Evolutionary conservation across 306 rosid genomes (phyloP).

Genomic region (Hippophae gyantsensis): DNA sequence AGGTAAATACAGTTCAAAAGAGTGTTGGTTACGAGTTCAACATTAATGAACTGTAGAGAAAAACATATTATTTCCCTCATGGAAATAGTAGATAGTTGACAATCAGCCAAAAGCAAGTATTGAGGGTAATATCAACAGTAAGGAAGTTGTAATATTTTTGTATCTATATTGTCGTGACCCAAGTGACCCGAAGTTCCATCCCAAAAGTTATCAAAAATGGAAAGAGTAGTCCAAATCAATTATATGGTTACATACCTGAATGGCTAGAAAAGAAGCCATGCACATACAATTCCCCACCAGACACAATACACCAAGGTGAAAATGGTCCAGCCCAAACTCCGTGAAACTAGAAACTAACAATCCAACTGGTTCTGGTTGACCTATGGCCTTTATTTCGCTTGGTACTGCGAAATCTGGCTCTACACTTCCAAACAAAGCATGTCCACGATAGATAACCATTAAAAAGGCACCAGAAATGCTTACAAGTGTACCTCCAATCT

Average conservation of each 20-base stretch:
- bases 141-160: background rate
- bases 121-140: background rate
- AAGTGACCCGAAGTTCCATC: no score
- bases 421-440: conserved; percentile 44
- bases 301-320: conserved; percentile 80
- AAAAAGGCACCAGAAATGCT: conserved; percentile 84
- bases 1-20: background rate
- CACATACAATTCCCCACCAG: conserved; percentile 88
- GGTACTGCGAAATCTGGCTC: conserved; percentile 25
- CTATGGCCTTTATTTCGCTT: conserved; percentile 58
- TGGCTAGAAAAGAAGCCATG: conserved; percentile 83
- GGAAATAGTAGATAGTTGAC: background rate
- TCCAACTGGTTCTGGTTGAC: conserved; percentile 84
- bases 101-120: background rate
- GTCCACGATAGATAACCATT: conserved; percentile 79
- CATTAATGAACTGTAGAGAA: background rate
- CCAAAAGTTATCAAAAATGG: no score
- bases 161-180: no score
- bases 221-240: background rate
- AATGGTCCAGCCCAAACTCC: conserved; percentile 49
- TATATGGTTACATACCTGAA: conserved; percentile 49
- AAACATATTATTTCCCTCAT: background rate
- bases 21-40: background rate
- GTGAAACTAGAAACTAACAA: conserved; percentile 52
- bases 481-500: conserved; percentile 68